phyloP scores from a whole-genome alignment of 164 flowering plant genomes.

The Chimonanthus praecox region DNA sequence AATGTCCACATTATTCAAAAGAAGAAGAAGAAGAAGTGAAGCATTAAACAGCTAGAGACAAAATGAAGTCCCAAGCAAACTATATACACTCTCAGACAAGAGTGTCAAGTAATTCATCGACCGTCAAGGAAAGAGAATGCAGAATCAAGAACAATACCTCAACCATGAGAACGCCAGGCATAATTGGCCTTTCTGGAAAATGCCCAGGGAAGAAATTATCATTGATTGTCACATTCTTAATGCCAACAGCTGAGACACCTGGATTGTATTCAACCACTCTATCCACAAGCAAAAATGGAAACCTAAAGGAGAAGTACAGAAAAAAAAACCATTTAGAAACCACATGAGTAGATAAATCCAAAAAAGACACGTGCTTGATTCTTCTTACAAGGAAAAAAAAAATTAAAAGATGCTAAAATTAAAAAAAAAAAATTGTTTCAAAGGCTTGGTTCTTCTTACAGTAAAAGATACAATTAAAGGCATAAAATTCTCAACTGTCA shows the following conservation, averaged over 20 bases:
- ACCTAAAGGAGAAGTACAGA: slow-evolving; percentile 34
- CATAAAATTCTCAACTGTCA: background rate
- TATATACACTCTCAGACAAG: background rate
- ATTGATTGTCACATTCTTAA: slow-evolving; percentile 94
- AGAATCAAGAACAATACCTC: slow-evolving; percentile 48
- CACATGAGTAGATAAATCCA: too few relatives aligned
- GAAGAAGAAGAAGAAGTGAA: too few relatives aligned
- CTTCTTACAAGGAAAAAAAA: background rate
- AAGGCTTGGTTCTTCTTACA: too few relatives aligned
- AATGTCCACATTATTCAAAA: too few relatives aligned
- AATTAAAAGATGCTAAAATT: background rate
- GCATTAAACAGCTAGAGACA: background rate
- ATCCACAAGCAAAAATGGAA: slow-evolving; percentile 91
- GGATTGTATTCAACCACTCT: slow-evolving; percentile 89
- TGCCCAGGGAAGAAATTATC: slow-evolving; percentile 97
- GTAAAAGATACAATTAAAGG: too few relatives aligned
- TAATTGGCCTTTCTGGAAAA: slow-evolving; percentile 96
- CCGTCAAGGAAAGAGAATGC: background rate
- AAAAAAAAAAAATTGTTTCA: too few relatives aligned
- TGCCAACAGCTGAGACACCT: slow-evolving; percentile 88
- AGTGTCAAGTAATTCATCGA: background rate
- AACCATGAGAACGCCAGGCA: slow-evolving; percentile 99
- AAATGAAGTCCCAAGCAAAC: background rate
- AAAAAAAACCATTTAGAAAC: background rate
- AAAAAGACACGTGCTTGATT: too few relatives aligned